Conservation (phyloP, 2,329 filamentous ascomycete species). For the Kalmusia sp. region DNA sequence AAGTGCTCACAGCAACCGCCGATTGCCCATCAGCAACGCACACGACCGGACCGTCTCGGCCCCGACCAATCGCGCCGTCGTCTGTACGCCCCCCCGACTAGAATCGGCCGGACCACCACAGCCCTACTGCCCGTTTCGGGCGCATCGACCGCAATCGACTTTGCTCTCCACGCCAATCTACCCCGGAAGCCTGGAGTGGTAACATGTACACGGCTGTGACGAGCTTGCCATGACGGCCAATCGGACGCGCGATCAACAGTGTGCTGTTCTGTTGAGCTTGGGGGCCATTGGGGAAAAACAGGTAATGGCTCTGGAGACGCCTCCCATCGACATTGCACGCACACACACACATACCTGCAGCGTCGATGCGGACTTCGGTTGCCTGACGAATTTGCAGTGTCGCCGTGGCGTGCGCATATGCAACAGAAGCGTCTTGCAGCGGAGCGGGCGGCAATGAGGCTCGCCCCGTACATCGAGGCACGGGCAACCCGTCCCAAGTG, state of each 20-base stretch:
- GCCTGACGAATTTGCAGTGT: neutral
- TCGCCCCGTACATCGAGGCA: neutral
- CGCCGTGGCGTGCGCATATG: neutral
- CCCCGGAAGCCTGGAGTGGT: no score
- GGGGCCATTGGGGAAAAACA: no score
- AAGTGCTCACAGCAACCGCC: no score
- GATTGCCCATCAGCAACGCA: no score
- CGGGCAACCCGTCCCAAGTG: neutral
- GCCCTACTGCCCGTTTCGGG: neutral
- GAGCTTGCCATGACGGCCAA: neutral
- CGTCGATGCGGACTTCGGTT: neutral
- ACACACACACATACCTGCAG: no score
- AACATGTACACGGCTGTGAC: neutral
- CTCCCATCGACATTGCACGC: neutral
- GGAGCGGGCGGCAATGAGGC: neutral
- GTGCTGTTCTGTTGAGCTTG: no score
- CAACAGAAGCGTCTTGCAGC: neutral
- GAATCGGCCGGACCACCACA: neutral
- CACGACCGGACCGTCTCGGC: neutral
- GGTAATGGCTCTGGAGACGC: no score
- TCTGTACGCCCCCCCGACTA: neutral
- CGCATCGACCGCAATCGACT: neutral
- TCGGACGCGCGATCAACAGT: neutral
- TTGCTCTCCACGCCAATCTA: no score
- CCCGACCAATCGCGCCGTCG: neutral